A percentile compares a stretch with the other conserved stretches of the same genome.
These are phyloP conservation scores for Pseudevernia furfuracea DNA, from an alignment of 495 filamentous ascomycete species.

Conservation along the genomic window DNA sequence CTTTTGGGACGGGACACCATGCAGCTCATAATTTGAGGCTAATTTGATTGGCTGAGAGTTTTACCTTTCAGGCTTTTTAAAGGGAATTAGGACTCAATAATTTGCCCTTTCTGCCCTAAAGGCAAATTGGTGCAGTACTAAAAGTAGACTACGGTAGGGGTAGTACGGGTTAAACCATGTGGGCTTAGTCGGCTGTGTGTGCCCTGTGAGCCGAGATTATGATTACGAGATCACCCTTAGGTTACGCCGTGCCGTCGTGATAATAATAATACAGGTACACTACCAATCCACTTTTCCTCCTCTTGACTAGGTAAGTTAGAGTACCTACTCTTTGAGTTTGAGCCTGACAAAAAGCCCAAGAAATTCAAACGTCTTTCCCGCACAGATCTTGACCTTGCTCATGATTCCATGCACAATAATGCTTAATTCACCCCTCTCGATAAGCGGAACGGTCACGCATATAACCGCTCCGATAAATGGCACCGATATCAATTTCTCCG, in stretches of 20 bases:
- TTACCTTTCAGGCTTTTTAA: neutral
- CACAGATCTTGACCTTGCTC: neutral
- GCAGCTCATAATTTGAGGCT: too few relatives aligned
- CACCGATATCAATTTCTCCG: neutral
- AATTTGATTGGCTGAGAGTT: neutral
- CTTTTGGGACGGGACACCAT: slow-evolving; percentile 3
- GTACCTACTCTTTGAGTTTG: neutral
- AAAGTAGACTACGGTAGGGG: too few relatives aligned
- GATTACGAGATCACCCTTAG: too few relatives aligned
- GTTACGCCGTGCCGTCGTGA: neutral
- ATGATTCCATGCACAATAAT: slow-evolving; percentile 1
- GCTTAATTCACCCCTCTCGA: slow-evolving; percentile 1
- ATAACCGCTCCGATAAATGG: neutral
- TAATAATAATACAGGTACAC: neutral
- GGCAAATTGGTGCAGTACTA: neutral
- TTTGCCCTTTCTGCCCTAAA: too few relatives aligned
- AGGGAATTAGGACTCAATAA: neutral
- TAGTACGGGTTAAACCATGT: neutral
- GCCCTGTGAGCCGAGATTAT: neutral
- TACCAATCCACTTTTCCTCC: neutral
- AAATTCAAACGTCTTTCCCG: neutral
- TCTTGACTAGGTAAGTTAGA: too few relatives aligned
- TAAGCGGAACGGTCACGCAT: neutral
- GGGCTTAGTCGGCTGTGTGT: neutral
- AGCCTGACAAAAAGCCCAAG: neutral